Percentiles rank a stretch among this genome's conserved stretches.
Evolutionary conservation across 31 red algal species (phyloP).

Genomic region (Asparagopsis taxiformis): DNA sequence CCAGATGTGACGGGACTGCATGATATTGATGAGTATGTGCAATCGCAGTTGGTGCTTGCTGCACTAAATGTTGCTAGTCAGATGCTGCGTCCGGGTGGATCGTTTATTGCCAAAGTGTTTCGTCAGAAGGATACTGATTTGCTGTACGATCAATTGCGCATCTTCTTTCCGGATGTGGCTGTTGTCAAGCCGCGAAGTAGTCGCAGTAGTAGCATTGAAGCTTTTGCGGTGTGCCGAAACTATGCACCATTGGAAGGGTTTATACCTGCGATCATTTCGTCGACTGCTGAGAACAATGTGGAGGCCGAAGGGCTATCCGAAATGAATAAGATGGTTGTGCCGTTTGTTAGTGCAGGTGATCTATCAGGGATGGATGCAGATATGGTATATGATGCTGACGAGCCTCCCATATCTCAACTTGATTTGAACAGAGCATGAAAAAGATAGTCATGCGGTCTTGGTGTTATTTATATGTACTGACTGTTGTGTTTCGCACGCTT

Average conservation of each 20-base stretch:
- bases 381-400: too few species aligned
- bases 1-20: constrained; percentile 95
- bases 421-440: too few species aligned
- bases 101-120: constrained; percentile 93
- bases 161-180: constrained; percentile 65
- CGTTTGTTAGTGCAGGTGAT: constrained; percentile 81
- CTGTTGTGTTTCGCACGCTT: too few species aligned
- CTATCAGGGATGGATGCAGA: constrained; percentile 64
- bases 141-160: constrained; percentile 54
- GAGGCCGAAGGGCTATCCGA: constrained; percentile 19
- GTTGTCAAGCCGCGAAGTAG: constrained; percentile 87
- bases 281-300: constrained; percentile 10
- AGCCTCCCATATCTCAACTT: too few species aligned
- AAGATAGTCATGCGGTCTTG: too few species aligned
- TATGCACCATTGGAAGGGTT: constrained; percentile 35
- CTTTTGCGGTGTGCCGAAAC: constrained; percentile 85
- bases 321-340: constrained; percentile 49
- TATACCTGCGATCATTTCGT: constrained; percentile 3
- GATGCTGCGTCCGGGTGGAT: constrained; percentile 49
- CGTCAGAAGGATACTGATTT: constrained; percentile 48
- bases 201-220: constrained; percentile 76
- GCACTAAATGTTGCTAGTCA: constrained; percentile 62
- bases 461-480: too few species aligned
- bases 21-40: constrained; percentile 79
- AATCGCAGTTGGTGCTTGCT: constrained; percentile 52